Evolutionary conservation across 2,329 filamentous ascomycete genomes (phyloP).

Genomic region (Colletotrichum sp.): DNA sequence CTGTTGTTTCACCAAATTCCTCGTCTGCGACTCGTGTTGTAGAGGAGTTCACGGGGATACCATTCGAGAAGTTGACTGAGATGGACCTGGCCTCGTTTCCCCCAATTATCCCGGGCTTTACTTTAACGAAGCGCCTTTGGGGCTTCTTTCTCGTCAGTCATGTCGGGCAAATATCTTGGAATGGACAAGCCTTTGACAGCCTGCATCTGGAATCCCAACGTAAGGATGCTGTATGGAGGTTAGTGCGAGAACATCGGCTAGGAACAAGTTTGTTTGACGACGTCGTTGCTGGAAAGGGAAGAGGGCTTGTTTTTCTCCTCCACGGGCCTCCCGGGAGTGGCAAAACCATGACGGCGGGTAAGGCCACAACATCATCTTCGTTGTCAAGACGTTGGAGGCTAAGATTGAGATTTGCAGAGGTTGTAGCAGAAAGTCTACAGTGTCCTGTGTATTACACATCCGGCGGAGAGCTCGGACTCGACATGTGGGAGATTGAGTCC

Average conservation of each 20-base stretch:
- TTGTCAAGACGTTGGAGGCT: neutral
- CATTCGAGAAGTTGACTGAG: neutral
- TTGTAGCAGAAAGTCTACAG: neutral
- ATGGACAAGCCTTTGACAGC: neutral
- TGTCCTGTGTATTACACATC: neutral
- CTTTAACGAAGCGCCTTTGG: neutral
- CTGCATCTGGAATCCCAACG: neutral
- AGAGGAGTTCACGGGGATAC: neutral
- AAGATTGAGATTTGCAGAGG: neutral
- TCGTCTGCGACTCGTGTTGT: too few relatives aligned
- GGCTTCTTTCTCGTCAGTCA: neutral
- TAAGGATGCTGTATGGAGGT: neutral
- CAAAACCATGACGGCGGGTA: neutral
- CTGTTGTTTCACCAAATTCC: too few relatives aligned
- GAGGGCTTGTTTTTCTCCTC: neutral
- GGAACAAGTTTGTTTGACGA: neutral
- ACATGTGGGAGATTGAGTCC: neutral
- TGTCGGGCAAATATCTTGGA: accelerated
- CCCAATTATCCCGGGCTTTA: neutral
- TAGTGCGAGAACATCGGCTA: neutral
- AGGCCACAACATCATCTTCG: neutral
- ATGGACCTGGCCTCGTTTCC: neutral
- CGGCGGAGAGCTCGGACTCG: neutral
- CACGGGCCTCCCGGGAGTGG: neutral
- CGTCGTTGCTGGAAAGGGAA: neutral